phyloP scores from a whole-genome alignment of 306 rosid species.

The Corylus heterophylla region DNA sequence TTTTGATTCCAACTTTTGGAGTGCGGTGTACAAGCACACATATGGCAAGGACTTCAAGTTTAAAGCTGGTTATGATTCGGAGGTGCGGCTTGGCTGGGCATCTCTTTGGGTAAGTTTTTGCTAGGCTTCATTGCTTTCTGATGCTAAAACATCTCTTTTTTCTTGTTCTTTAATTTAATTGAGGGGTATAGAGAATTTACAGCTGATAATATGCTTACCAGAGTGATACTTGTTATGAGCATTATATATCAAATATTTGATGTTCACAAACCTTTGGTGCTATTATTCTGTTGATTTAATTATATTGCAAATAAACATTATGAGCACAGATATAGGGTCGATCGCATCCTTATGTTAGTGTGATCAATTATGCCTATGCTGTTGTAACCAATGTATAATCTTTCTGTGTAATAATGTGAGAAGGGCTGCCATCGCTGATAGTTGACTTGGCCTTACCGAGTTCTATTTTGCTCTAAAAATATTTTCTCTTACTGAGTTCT shows the following conservation, averaged over 20 bases:
- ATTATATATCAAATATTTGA: background rate
- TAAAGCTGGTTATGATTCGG: slow-evolving; percentile 96
- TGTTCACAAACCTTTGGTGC: background rate
- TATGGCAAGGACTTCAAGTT: slow-evolving; percentile 83
- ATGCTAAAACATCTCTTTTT: background rate
- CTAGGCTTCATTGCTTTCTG: background rate
- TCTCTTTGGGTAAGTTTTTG: slow-evolving; percentile 89
- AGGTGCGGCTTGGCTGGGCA: slow-evolving; percentile 96
- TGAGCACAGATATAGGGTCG: background rate
- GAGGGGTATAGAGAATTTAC: background rate
- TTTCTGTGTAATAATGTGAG: background rate
- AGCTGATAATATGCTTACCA: background rate
- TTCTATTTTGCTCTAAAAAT: background rate
- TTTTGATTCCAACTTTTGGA: slow-evolving; percentile 85
- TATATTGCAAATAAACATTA: background rate
- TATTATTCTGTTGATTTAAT: no score
- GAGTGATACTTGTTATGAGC: background rate
- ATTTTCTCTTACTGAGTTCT: background rate
- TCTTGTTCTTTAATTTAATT: background rate
- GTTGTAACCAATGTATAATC: background rate
- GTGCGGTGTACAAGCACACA: slow-evolving; percentile 90
- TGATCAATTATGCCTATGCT: background rate
- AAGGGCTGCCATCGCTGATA: background rate
- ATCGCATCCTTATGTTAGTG: background rate
- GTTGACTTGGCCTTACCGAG: background rate